Conservation (phyloP, 2,329 filamentous ascomycete genomes). For the Paecilomyces fulvus region DNA sequence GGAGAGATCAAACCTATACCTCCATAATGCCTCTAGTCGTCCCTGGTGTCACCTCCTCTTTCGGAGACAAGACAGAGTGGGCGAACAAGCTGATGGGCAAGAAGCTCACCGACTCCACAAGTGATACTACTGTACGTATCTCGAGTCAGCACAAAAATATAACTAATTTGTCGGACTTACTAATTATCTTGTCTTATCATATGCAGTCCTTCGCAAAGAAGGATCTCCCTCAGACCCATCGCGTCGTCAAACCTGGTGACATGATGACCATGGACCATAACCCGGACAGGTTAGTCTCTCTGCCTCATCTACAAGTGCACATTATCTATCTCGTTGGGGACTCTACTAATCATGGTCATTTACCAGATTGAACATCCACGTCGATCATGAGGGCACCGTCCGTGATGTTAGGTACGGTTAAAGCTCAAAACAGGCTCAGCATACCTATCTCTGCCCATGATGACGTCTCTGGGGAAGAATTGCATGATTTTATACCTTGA, state of each 20-base stretch:
- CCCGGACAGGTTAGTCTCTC: conserved; percentile 30
- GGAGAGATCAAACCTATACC: not conserved
- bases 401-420: conserved; percentile 35
- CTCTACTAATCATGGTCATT: not conserved
- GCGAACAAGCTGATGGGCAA: conserved; percentile 39
- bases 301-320: conserved; percentile 1
- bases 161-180: not conserved
- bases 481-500: not conserved
- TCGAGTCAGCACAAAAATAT: not conserved
- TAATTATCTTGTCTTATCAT: not conserved
- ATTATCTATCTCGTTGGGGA: not conserved
- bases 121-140: conserved; percentile 25
- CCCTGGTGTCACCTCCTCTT: conserved; percentile 30
- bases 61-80: conserved; percentile 33
- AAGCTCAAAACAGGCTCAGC: not conserved
- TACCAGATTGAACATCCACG: conserved; percentile 36
- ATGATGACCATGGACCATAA: conserved; percentile 34
- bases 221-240: conserved; percentile 37
- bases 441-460: not conserved
- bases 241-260: conserved; percentile 32
- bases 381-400: conserved; percentile 36
- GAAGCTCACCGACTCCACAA: conserved; percentile 30
- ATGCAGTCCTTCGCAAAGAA: conserved; percentile 37
- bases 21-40: conserved; percentile 40
- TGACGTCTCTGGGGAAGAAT: not conserved